Evolutionary conservation across 441 rosid species (phyloP).

Genomic region (Metrosideros polymorpha): DNA sequence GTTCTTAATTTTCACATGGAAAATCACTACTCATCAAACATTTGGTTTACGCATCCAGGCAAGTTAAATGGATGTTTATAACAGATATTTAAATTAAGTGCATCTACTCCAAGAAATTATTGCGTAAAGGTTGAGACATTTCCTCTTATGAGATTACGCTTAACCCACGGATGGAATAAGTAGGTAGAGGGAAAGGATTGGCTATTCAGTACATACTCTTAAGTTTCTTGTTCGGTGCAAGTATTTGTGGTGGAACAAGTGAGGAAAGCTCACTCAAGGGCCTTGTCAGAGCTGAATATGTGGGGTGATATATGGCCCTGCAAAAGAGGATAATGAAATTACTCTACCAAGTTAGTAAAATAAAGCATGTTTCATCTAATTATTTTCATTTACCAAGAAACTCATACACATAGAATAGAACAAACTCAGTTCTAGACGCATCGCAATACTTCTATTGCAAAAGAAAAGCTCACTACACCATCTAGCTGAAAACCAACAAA

Average conservation of each 20-base stretch:
- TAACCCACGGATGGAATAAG: not conserved
- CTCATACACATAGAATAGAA: not conserved
- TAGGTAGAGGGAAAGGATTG: not conserved
- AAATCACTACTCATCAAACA: not conserved
- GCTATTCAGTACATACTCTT: slow-evolving; percentile 41
- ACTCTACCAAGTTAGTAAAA: not conserved
- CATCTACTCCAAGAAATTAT: not conserved
- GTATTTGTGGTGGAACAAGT: slow-evolving; percentile 80
- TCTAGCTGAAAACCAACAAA: slow-evolving; percentile 3
- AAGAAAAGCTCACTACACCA: not conserved
- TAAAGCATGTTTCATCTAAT: not conserved
- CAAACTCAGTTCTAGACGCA: not conserved
- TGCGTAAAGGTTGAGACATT: not conserved
- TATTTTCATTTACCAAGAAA: not conserved
- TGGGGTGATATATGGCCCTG: slow-evolving; percentile 99
- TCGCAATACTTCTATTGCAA: not conserved
- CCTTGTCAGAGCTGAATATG: slow-evolving; percentile 93
- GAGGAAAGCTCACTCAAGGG: slow-evolving; percentile 97
- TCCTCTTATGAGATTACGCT: not conserved
- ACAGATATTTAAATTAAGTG: not conserved
- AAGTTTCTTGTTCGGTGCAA: slow-evolving; percentile 89
- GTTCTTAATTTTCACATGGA: not conserved
- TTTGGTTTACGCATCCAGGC: not conserved
- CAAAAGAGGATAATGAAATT: slow-evolving; percentile 1
- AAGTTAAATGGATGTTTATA: not conserved